These are phyloP conservation scores for Ogataea populi-albae DNA, from an alignment of 805 yeast species.

Conservation along the genomic window DNA sequence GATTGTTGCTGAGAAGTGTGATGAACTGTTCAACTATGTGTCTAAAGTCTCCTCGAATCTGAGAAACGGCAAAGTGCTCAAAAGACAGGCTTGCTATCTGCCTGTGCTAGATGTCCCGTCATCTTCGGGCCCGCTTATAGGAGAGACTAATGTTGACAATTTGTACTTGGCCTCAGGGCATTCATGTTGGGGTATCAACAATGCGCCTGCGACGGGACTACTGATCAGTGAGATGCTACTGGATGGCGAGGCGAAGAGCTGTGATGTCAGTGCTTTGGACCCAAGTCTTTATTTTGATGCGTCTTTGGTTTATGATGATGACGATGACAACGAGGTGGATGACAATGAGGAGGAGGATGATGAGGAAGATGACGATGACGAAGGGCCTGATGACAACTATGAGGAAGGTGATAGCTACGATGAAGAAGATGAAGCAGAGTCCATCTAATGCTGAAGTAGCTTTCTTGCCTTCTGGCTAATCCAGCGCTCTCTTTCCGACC, in stretches of 20 bases:
- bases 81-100: constrained; percentile 90
- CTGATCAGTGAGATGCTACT: constrained; percentile 81
- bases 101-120: constrained; percentile 94
- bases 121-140: constrained; percentile 88
- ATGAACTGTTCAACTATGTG: constrained; percentile 77
- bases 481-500: too few relatives aligned
- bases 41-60: constrained; percentile 70
- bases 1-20: constrained; percentile 84
- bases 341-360: constrained; percentile 25
- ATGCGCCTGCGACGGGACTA: constrained; percentile 97
- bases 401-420: constrained; percentile 11
- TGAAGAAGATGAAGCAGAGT: constrained; percentile 4
- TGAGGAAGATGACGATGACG: constrained; percentile 16
- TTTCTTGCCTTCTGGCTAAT: too few relatives aligned
- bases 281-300: constrained; percentile 89
- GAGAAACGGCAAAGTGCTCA: constrained; percentile 68
- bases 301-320: constrained; percentile 34
- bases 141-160: constrained; percentile 83
- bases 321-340: constrained; percentile 28
- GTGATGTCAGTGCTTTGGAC: constrained; percentile 78
- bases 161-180: constrained; percentile 87
- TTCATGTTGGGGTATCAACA: constrained; percentile 98
- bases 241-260: constrained; percentile 77
- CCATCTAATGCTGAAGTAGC: too few relatives aligned
- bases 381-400: constrained; percentile 9